Evolutionary conservation across 1,139 yeast genomes (phyloP).

Genomic region (Pichia sp.): DNA sequence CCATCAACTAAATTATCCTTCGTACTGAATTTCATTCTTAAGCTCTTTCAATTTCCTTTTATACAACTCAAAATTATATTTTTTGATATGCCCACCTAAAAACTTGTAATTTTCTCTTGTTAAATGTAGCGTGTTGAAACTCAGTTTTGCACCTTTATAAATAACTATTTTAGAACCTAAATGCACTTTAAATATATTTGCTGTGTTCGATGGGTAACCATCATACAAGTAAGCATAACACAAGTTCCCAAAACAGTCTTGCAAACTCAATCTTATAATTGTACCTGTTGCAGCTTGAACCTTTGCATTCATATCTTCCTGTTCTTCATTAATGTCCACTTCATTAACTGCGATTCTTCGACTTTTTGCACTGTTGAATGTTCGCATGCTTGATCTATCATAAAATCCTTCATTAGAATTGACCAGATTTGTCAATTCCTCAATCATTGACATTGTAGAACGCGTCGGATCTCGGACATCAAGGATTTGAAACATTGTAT

Average conservation of each 20-base stretch:
- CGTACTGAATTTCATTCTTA: constrained; percentile 22
- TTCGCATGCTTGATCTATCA: constrained; percentile 19
- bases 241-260: constrained; percentile 32
- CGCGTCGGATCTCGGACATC: constrained; percentile 33
- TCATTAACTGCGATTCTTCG: constrained; percentile 19
- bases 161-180: constrained; percentile 33
- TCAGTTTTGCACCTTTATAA: constrained; percentile 22
- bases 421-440: constrained; percentile 26
- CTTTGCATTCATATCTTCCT: constrained; percentile 13
- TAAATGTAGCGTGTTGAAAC: constrained; percentile 23
- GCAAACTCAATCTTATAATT: constrained; percentile 32
- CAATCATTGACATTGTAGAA: constrained; percentile 33
- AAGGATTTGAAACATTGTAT: constrained; percentile 34
- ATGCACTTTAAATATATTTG: constrained; percentile 28
- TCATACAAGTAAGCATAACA: constrained; percentile 31
- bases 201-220: not conserved
- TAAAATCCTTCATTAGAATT: constrained; percentile 25
- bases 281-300: constrained; percentile 4
- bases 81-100: constrained; percentile 32
- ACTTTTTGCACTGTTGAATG: constrained; percentile 1
- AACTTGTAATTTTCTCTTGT: constrained; percentile 23
- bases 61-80: constrained; percentile 28
- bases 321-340: constrained; percentile 20
- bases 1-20: constrained; percentile 6
- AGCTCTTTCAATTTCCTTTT: constrained; percentile 27